Conservation (phyloP, 495 filamentous ascomycete species). For the Glutinoglossum americanum region DNA sequence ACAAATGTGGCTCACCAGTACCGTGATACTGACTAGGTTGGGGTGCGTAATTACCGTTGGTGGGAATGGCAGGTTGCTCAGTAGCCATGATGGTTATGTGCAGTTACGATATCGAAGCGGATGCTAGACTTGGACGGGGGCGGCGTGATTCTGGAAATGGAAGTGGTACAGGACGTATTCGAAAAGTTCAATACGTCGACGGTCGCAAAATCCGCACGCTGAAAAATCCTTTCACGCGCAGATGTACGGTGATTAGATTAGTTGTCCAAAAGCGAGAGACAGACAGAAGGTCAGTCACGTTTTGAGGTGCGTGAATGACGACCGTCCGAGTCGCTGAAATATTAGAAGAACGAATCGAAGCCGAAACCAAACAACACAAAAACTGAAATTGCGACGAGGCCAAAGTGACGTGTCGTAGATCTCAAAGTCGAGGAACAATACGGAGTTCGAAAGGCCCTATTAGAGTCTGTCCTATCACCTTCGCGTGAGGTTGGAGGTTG, state of each 20-base stretch:
- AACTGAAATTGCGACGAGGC: not conserved
- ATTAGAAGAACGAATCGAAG: not conserved
- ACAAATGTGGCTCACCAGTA: not conserved
- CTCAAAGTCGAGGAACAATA: not conserved
- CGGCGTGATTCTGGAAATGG: not conserved
- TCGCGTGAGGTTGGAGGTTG: not conserved
- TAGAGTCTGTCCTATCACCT: not conserved
- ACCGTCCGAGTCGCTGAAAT: not conserved
- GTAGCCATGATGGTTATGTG: slow-evolving; percentile 15
- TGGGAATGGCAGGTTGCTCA: slow-evolving; percentile 15
- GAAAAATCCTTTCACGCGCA: not conserved
- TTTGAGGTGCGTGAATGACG: not conserved
- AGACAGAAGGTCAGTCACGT: not conserved
- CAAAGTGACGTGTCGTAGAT: not conserved
- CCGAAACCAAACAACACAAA: not conserved
- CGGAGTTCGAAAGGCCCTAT: not conserved
- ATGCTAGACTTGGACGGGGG: not conserved
- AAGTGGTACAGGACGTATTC: not conserved
- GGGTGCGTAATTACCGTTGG: slow-evolving; percentile 21
- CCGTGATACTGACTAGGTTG: slow-evolving; percentile 9
- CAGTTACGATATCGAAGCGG: not conserved
- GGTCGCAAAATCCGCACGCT: not conserved
- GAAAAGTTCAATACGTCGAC: not conserved
- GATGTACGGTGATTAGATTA: not conserved
- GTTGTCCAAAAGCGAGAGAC: not conserved